phyloP scores from a whole-genome alignment of 495 filamentous ascomycete genomes.

The Haplographium delicatum region DNA sequence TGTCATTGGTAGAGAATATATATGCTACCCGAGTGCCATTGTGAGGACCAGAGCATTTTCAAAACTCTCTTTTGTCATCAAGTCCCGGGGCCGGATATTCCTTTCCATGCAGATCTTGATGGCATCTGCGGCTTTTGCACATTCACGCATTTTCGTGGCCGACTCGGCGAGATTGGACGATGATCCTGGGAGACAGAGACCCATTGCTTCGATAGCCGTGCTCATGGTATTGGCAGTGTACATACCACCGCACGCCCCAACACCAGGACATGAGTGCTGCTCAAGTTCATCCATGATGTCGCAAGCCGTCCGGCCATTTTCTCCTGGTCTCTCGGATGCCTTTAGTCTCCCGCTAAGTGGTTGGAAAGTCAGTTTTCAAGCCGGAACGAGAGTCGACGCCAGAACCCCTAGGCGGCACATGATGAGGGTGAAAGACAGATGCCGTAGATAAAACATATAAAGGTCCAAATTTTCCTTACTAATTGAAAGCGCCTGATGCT shows the following conservation, averaged over 20 bases:
- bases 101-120: slow-evolving; percentile 84
- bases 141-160: slow-evolving; percentile 89
- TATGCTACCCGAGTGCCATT: slow-evolving; percentile 67
- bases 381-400: no score
- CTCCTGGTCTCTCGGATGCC: slow-evolving; percentile 31
- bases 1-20: background rate
- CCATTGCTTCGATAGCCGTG: slow-evolving; percentile 94
- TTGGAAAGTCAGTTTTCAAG: no score
- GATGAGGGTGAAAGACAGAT: no score
- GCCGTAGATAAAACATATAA: no score
- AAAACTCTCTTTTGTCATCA: slow-evolving; percentile 80
- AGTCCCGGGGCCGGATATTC: slow-evolving; percentile 77
- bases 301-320: slow-evolving; percentile 48
- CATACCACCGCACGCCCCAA: slow-evolving; percentile 95
- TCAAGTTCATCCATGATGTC: slow-evolving; percentile 88
- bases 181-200: slow-evolving; percentile 81
- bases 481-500: slow-evolving; percentile 80
- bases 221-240: slow-evolving; percentile 97
- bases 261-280: slow-evolving; percentile 78
- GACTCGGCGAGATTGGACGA: slow-evolving; percentile 84
- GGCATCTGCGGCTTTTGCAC: slow-evolving; percentile 76
- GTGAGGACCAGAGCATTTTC: slow-evolving; percentile 92
- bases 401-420: no score
- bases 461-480: no score
- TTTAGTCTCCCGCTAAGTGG: slow-evolving; percentile 54